Evolutionary conservation across 768 basidiomycete species (phyloP), one percentile per base, ranked within the genome.

Genomic region (Krasilnikovozyma curviuscula): DNA sequence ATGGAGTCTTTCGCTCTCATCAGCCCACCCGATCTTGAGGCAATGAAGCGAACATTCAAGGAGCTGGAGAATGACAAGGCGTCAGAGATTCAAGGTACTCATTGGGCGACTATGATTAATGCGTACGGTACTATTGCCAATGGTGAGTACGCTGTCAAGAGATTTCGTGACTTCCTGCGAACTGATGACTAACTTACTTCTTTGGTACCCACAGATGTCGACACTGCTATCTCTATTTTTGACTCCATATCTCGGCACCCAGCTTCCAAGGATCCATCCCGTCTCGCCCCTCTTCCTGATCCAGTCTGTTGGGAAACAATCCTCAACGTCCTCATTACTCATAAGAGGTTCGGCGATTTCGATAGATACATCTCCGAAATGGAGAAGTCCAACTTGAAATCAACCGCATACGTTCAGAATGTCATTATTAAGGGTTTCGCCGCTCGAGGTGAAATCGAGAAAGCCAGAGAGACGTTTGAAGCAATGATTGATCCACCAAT

Each of bases 361-460:
- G 76, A 78, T 0, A 56, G 66, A 16, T 86, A 83, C 60, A 63
- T 80, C 30, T 61, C 66, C 28, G 73, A 74, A 49, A 75, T 95
- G 68, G 67, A 65, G 21, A 56, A 65, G 1, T 68, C 72, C 6
- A 75, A 76, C 28, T 75, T 88, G 7, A 80, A 81, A 57, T 79
- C 86, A 75, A 95, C 89, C 2, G 88, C 91, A 6, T 98, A 98
- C 65, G 82, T 95, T 55, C 81, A 80, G 24, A 95, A 95, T 67
- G 70, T 79, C 48, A 67, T 84, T 57, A 82, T 86, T 66, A 74
- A 75, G 60, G 78, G 76, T 0, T 77, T 77, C 56, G 71, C 88
- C 0, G 72, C 77, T 24, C 71, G 70, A 1, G 78, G 79, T 16
- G 69, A 79, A 34, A 68, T 95, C 46, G 76, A 75, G 14, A 68